Evolutionary conservation across 1,139 yeast genomes (phyloP), one percentile per base, ranked within the genome.

Genomic region (Hanseniaspora gamundiae): DNA sequence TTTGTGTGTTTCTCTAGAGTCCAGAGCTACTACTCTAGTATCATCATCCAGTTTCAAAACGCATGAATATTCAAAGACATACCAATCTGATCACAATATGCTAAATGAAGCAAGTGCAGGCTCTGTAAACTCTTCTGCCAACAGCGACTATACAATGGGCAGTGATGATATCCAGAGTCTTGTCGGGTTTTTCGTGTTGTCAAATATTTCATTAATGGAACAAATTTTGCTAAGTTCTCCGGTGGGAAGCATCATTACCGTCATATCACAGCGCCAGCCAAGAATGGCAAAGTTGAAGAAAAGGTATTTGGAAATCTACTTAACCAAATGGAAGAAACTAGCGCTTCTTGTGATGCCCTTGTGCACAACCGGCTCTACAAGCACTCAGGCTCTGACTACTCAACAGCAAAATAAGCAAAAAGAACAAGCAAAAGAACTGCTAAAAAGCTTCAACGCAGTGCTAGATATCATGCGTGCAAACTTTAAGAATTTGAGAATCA

Each of bases 401-500:
- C 80, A 79, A 63, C 78, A 88, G 2, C 69, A 68, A 46, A 63
- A 68, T 30, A 88, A 87, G 56, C 94, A 88, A 51, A 77, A 78
- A 49, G 96, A 87, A 43, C 76, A 73, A 46, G 77, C 88, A 47
- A 93, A 91, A 57, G 96, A 91, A 48, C 78, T 85, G 56, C 88
- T 87, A 67, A 75, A 73, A 52, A 75, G 69, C 46, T 88, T 91
- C 65, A 88, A 91, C 55, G 77, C 78, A 27, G 85, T 88, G 43
- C 83, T 86, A 57, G 95, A 86, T 48, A 80, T 75, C 43, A 73
- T 91, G 39, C 70, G 82, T 21, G 69, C 71, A 42, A 73, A 73
- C 47, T 80, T 84, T 59, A 78, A 77, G 56, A 43, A 43, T 30
- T 9, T 43, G 22, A 68, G 70, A 51, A 71, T 86, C 40, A 73